Base-by-base conservation (phyloP, 2,329 filamentous ascomycete genomes). In the Cadophora gregata region DNA sequence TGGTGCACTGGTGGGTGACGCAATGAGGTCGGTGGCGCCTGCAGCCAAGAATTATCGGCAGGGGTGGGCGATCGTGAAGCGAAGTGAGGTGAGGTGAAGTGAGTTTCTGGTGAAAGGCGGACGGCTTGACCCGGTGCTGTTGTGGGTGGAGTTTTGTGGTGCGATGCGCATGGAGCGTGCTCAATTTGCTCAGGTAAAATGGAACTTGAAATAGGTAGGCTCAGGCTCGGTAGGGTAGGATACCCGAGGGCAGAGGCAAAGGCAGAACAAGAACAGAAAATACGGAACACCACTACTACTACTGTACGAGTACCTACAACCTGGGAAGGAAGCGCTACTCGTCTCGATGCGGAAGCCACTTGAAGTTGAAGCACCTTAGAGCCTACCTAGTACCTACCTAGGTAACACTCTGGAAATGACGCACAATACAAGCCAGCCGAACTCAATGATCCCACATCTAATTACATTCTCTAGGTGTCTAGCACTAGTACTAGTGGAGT, bases 21-120 rank as follows among this genome's bases (percentile, higher is more conserved):
- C 42, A 24, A 48, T 62, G 59, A 62, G 47, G 59, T 62, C 59
- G 21, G 59, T 62, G 59, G 59, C 59, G 59, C 24, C 59, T 62
- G 47, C 59, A 53, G 59, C 59, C 59, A 62, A 53, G 59, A 36
- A 7, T 9, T 10, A 10, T 5, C 21, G 9, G 55, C 33, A 38
- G 55, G 33, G 33, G 21, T 47, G 19, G n/a, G 3, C 19, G 42
- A 58, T 56, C 53, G 33, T 36, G 21, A 38, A n/a, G n/a, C n/a
- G n/a, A n/a, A n/a, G n/a, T n/a, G n/a, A n/a, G n/a, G n/a, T n/a
- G n/a, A n/a, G n/a, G n/a, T n/a, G n/a, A n/a, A n/a, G n/a, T n/a
- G n/a, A n/a, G n/a, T n/a, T n/a, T n/a, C n/a, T n/a, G n/a, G n/a
- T 36, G 31, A 7, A 9, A n/a, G 25, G 10, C 21, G 55, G 55